Conservation (phyloP, 2,329 filamentous ascomycete genomes). For the Colletotrichum sp. region DNA sequence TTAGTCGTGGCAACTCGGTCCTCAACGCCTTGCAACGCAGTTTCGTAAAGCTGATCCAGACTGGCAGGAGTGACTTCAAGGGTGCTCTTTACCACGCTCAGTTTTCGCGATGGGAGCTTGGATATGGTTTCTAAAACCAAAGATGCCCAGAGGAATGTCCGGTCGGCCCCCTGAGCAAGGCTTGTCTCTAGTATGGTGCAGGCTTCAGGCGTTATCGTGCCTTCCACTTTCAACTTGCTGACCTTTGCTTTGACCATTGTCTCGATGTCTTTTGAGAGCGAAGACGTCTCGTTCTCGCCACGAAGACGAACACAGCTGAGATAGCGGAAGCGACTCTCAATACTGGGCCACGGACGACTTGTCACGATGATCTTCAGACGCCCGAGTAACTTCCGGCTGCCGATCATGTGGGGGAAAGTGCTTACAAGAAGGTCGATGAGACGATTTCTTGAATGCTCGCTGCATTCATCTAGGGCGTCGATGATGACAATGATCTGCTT, state of each 20-base stretch:
- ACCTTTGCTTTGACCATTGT: not conserved
- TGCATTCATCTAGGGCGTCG: slow-evolving; percentile 15
- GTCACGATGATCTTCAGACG: not conserved
- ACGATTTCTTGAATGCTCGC: not conserved
- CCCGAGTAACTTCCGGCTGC: not conserved
- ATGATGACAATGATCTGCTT: not conserved
- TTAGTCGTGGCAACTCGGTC: too few species aligned
- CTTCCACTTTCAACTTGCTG: not conserved
- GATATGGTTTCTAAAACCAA: too few species aligned
- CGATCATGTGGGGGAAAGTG: not conserved
- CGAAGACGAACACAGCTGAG: not conserved
- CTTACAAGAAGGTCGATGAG: not conserved
- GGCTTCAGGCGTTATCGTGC: not conserved
- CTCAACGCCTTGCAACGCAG: too few species aligned
- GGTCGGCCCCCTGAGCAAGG: not conserved
- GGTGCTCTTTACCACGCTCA: too few species aligned
- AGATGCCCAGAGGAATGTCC: not conserved
- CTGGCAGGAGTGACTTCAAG: too few species aligned
- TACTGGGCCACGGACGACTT: slow-evolving; percentile 1
- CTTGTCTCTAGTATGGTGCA: too few species aligned
- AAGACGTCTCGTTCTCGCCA: slow-evolving; percentile 1
- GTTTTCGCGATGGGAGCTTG: too few species aligned
- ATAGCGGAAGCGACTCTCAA: not conserved
- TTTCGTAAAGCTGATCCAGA: too few species aligned
- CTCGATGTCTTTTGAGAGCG: not conserved